phyloP scores from a whole-genome alignment of 768 basidiomycete genomes.

The Kwoniella dendrophila region DNA sequence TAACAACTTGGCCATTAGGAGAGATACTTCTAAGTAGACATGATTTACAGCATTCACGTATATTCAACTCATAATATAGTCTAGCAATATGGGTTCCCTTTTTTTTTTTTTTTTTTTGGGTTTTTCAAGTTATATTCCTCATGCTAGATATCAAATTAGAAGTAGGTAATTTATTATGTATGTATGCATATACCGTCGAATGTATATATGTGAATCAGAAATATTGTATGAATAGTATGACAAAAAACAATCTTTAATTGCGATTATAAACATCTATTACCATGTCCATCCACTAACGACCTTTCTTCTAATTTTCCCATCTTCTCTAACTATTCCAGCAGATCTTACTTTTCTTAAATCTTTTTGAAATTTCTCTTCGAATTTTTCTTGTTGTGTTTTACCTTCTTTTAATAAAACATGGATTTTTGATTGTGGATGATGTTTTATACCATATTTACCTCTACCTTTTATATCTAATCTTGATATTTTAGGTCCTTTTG shows the following conservation, averaged over 20 bases:
- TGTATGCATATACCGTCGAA: too few relatives aligned
- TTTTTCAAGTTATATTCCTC: too few relatives aligned
- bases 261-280: slow-evolving; percentile 34
- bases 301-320: slow-evolving; percentile 57
- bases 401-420: slow-evolving; percentile 79
- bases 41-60: slow-evolving; percentile 90
- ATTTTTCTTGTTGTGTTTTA: slow-evolving; percentile 69
- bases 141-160: too few relatives aligned
- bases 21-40: slow-evolving; percentile 88
- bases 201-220: too few relatives aligned
- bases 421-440: slow-evolving; percentile 73
- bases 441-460: slow-evolving; percentile 74
- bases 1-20: slow-evolving; percentile 93
- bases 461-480: slow-evolving; percentile 81
- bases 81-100: too few relatives aligned
- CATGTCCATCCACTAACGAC: slow-evolving; percentile 52
- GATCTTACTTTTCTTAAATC: slow-evolving; percentile 77
- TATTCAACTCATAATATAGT: slow-evolving; percentile 71
- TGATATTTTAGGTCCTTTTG: slow-evolving; percentile 71
- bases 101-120: too few relatives aligned
- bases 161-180: too few relatives aligned
- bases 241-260: background rate
- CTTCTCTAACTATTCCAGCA: slow-evolving; percentile 75
- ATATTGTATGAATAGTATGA: background rate
- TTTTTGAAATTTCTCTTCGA: slow-evolving; percentile 66